These are phyloP conservation scores for Miscanthus lutarioriparius DNA, from an alignment of 176 grass and related monocot species.

Conservation along the genomic window DNA sequence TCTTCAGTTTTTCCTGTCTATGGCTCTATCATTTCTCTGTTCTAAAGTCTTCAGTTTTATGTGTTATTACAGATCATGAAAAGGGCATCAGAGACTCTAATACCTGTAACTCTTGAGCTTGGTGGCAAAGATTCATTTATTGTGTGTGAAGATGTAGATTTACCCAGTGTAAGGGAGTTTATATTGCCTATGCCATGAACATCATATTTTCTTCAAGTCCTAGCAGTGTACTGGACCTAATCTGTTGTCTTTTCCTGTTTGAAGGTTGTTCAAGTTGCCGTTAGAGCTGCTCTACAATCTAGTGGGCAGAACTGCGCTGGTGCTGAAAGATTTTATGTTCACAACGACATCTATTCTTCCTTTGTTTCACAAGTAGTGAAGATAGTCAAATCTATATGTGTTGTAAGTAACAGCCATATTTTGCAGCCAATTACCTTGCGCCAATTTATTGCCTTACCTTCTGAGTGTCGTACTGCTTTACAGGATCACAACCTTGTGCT, in stretches of 20 bases:
- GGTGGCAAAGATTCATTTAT: slow-evolving; percentile 99
- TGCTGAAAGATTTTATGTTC: slow-evolving; percentile 99
- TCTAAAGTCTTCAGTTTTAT: slow-evolving; percentile 31
- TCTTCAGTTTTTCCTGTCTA: neutral
- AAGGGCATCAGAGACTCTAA: slow-evolving; percentile 85
- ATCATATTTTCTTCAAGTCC: slow-evolving; percentile 7
- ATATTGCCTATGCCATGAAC: slow-evolving; percentile 20
- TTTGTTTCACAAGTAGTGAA: slow-evolving; percentile 83
- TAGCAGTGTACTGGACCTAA: slow-evolving; percentile 22
- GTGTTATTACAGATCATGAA: slow-evolving; percentile 83
- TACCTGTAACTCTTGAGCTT: slow-evolving; percentile 95
- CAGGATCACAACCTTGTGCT: neutral
- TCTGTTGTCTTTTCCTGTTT: slow-evolving; percentile 13
- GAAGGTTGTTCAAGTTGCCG: slow-evolving; percentile 98
- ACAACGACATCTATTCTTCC: slow-evolving; percentile 72
- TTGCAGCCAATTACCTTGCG: neutral
- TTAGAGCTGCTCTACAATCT: slow-evolving; percentile 90
- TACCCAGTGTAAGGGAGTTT: slow-evolving; percentile 75
- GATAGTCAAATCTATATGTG: slow-evolving; percentile 93
- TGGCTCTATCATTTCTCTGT: neutral
- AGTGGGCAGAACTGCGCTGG: slow-evolving; percentile 97
- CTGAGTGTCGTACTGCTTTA: neutral
- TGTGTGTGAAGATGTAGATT: slow-evolving; percentile 98
- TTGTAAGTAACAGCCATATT: slow-evolving; percentile 66
- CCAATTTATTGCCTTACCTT: slow-evolving; percentile 25